Evolutionary conservation across 495 filamentous ascomycete genomes (phyloP).

Genomic region (Aspergillus diversus): DNA sequence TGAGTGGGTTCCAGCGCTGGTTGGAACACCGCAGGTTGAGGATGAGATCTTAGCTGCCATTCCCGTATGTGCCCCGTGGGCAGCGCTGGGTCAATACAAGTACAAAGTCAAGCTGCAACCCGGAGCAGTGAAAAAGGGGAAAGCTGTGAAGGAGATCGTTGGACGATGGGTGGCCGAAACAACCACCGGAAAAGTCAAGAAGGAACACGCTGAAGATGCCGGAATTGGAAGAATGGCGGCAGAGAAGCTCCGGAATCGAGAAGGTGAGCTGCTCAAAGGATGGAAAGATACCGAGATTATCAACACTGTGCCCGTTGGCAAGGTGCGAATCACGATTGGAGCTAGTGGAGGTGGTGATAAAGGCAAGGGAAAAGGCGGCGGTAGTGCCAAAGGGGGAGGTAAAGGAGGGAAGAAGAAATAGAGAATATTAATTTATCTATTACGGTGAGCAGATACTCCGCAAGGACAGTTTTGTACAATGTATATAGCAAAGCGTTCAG

Average conservation of each 20-base stretch:
- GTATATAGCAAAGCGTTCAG: too few species aligned
- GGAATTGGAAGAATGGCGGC: conserved; percentile 62
- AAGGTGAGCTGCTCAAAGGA: conserved; percentile 78
- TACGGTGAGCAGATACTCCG: too few species aligned
- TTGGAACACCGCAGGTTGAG: conserved; percentile 75
- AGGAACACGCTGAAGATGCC: conserved; percentile 52
- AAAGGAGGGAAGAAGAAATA: conserved; percentile 53
- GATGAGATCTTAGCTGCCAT: conserved; percentile 90
- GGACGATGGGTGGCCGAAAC: conserved; percentile 68
- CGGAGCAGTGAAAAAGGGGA: conserved; percentile 88
- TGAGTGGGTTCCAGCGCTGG: conserved; percentile 69
- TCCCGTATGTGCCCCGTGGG: conserved; percentile 91
- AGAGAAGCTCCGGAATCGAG: conserved; percentile 79
- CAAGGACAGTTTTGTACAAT: too few species aligned
- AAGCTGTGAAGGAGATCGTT: conserved; percentile 87
- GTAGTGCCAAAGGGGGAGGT: conserved; percentile 44
- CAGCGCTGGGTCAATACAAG: conserved; percentile 74
- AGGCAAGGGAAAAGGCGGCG: conserved; percentile 48
- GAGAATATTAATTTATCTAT: neutral
- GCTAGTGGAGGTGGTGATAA: conserved; percentile 50
- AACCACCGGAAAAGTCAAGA: conserved; percentile 51
- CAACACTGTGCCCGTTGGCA: conserved; percentile 81
- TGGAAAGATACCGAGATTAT: conserved; percentile 83
- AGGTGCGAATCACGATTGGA: conserved; percentile 78
- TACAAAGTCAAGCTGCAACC: conserved; percentile 94